Conservation (phyloP, 352 stramenopile genomes). For the Phytophthora sp. region DNA sequence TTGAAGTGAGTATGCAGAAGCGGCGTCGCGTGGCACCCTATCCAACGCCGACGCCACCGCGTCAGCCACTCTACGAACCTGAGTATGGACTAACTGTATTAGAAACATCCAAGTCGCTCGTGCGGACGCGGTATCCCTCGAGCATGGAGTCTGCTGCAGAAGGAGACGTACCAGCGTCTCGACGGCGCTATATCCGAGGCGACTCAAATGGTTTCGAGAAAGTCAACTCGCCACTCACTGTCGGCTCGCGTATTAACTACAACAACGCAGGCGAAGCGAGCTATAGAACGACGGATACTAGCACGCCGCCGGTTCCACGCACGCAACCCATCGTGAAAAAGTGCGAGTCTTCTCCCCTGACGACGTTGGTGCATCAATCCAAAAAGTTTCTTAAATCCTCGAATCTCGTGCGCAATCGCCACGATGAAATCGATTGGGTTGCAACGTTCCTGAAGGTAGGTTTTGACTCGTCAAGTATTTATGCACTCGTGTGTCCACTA, state of each 20-base stretch:
- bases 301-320: not conserved
- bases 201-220: not conserved
- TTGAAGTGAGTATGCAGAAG: constrained; percentile 13
- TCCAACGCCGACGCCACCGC: not conserved
- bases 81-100: constrained; percentile 22
- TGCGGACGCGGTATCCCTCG: not conserved
- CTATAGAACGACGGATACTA: not conserved
- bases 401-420: constrained; percentile 68
- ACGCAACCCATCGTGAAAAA: constrained; percentile 2
- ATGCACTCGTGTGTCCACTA: constrained; percentile 74
- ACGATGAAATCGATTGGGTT: constrained; percentile 84
- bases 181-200: constrained; percentile 13
- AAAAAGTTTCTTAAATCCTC: constrained; percentile 70
- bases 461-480: constrained; percentile 77
- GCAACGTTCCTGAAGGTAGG: constrained; percentile 76
- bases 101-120: constrained; percentile 24
- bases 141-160: not conserved
- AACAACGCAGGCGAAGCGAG: constrained; percentile 6
- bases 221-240: not conserved
- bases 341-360: constrained; percentile 49
- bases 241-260: not conserved
- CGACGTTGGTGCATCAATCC: constrained; percentile 65
- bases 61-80: constrained; percentile 18
- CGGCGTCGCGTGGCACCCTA: constrained; percentile 20
- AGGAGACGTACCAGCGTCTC: not conserved